Percentiles rank a stretch among this genome's conserved stretches.
phyloP scores from a whole-genome alignment of 129 eudicot species.

The Tagetes erecta region DNA sequence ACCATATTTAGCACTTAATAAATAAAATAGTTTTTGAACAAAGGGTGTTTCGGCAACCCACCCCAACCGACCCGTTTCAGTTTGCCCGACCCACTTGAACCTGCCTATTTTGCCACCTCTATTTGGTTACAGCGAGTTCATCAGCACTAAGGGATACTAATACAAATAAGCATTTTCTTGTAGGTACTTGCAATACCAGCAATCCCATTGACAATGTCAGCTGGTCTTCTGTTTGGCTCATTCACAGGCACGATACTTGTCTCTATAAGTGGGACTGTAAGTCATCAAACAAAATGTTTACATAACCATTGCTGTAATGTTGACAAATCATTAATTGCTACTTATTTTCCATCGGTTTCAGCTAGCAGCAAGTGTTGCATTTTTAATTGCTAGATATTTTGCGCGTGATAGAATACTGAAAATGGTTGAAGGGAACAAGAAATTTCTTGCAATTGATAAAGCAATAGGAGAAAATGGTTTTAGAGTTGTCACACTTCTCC shows the following conservation, averaged over 20 bases:
- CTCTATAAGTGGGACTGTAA: constrained; percentile 96
- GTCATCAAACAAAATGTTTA: constrained; percentile 29
- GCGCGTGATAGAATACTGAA: constrained; percentile 99
- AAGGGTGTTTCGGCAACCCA: background rate
- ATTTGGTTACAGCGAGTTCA: background rate
- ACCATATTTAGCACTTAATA: no score
- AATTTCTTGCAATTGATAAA: constrained; percentile 98
- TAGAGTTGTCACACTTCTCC: constrained; percentile 93
- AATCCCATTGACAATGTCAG: constrained; percentile 94
- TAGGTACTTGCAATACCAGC: constrained; percentile 98
- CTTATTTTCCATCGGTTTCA: constrained; percentile 33
- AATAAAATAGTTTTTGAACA: background rate
- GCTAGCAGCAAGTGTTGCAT: constrained; percentile 97
- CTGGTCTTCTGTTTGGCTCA: constrained; percentile 94
- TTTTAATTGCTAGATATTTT: constrained; percentile 98
- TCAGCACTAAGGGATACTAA: background rate
- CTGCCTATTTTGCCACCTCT: background rate
- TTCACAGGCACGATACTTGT: constrained; percentile 88
- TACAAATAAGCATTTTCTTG: constrained; percentile 8
- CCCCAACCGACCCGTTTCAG: background rate
- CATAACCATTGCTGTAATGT: background rate
- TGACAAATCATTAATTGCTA: constrained; percentile 15
- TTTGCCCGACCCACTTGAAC: background rate
- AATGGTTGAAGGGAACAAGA: constrained; percentile 93
- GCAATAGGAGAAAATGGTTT: constrained; percentile 99